These are phyloP conservation scores for Plasmodium vivax DNA, from an alignment of 169 alveolate species.

Conservation along the genomic window DNA sequence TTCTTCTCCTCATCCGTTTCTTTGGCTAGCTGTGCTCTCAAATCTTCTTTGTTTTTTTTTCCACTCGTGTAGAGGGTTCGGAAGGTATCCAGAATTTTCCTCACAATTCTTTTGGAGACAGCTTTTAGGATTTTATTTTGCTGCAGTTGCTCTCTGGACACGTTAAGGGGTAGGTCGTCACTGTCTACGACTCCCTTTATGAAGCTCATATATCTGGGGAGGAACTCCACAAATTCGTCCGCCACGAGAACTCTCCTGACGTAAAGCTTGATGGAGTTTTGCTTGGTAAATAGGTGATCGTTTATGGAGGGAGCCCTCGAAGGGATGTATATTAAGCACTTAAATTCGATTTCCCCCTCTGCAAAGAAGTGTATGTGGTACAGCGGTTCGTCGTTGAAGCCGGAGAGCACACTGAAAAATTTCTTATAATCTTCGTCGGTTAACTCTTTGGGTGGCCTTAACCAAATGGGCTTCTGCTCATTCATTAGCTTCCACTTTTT, in stretches of 20 bases:
- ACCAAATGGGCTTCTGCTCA: slow-evolving; percentile 98
- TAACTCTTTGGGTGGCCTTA: slow-evolving; percentile 95
- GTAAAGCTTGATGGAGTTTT: slow-evolving; percentile 91
- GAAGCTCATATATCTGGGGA: slow-evolving; percentile 95
- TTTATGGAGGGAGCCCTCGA: slow-evolving; percentile 93
- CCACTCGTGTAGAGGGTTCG: slow-evolving; percentile 92
- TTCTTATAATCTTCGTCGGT: slow-evolving; percentile 95
- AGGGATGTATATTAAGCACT: slow-evolving; percentile 96
- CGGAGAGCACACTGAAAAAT: slow-evolving; percentile 96
- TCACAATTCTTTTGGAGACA: slow-evolving; percentile 96
- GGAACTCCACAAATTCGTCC: slow-evolving; percentile 93
- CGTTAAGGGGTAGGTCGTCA: slow-evolving; percentile 96
- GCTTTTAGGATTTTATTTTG: slow-evolving; percentile 94
- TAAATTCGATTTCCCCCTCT: slow-evolving; percentile 99
- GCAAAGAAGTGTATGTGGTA: slow-evolving; percentile 98
- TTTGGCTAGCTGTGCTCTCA: slow-evolving; percentile 84
- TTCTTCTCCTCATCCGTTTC: slow-evolving; percentile 88
- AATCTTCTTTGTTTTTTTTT: slow-evolving; percentile 85
- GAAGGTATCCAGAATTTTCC: slow-evolving; percentile 96
- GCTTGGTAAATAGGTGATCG: slow-evolving; percentile 92
- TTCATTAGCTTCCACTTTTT: slow-evolving; percentile 90
- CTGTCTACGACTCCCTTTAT: slow-evolving; percentile 96
- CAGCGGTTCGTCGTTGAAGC: slow-evolving; percentile 96
- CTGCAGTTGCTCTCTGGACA: slow-evolving; percentile 94
- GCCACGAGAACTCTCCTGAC: slow-evolving; percentile 95